Evolutionary conservation across 495 filamentous ascomycete genomes (phyloP).

Genomic region (Aeminium ludgeri): DNA sequence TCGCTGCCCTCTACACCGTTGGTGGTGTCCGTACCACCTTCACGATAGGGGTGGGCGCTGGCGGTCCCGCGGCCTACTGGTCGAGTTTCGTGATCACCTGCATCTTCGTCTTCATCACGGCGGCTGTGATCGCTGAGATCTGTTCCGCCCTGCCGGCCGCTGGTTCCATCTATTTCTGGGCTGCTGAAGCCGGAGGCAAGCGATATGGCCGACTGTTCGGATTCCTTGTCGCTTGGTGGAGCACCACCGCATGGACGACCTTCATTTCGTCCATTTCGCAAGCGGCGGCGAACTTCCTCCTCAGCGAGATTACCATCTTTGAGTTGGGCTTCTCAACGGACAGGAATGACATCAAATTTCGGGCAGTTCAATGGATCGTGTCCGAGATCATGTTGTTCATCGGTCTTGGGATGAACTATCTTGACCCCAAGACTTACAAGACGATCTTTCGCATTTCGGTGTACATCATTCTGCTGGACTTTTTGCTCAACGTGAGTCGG

Average conservation of each 20-base stretch:
- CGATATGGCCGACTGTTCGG: slow-evolving; percentile 36
- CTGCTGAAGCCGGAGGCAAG: slow-evolving; percentile 38
- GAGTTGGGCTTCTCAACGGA: slow-evolving; percentile 34
- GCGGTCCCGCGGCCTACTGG: slow-evolving; percentile 40
- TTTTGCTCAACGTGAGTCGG: slow-evolving; percentile 30
- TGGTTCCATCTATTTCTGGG: slow-evolving; percentile 42
- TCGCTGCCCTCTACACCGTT: slow-evolving; percentile 40
- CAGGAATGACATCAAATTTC: slow-evolving; percentile 32
- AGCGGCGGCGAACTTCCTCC: slow-evolving; percentile 37
- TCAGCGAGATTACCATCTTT: slow-evolving; percentile 39
- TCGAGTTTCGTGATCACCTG: slow-evolving; percentile 40
- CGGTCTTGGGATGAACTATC: slow-evolving; percentile 20
- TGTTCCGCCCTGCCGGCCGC: slow-evolving; percentile 40
- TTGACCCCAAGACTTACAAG: slow-evolving; percentile 20
- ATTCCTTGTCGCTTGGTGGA: slow-evolving; percentile 43
- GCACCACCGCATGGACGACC: slow-evolving; percentile 42
- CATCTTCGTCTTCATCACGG: slow-evolving; percentile 40
- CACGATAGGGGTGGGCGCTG: slow-evolving; percentile 39
- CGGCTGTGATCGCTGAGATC: slow-evolving; percentile 39
- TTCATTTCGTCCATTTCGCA: slow-evolving; percentile 35
- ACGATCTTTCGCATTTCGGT: slow-evolving; percentile 34
- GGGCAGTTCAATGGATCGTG: slow-evolving; percentile 39
- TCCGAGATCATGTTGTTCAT: slow-evolving; percentile 30
- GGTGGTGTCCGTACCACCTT: slow-evolving; percentile 40
- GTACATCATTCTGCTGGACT: slow-evolving; percentile 35